Conservation (phyloP, 78 protist species). For the Pigoraptor vietnamica region DNA sequence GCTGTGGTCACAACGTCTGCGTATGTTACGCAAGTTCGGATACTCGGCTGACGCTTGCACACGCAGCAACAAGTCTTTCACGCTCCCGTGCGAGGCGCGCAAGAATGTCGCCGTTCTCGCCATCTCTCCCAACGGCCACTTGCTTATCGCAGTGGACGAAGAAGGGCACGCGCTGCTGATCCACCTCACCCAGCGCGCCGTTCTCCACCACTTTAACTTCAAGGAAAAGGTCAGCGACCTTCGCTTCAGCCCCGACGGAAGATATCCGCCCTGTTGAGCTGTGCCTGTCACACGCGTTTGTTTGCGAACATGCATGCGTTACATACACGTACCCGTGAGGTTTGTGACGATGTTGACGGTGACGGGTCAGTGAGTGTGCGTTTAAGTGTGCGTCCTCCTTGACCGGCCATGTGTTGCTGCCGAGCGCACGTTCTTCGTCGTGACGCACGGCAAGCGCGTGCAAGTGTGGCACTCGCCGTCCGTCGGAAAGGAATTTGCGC, state of each 20-base stretch:
- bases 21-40: neutral
- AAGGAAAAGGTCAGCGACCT: constrained; percentile 7
- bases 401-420: neutral
- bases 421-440: constrained; percentile 9
- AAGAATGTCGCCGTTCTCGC: constrained; percentile 52
- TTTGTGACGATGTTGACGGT: neutral
- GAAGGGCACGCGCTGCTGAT: constrained; percentile 46
- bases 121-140: constrained; percentile 68
- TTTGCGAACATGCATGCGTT: neutral
- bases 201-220: constrained; percentile 47
- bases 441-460: constrained; percentile 3
- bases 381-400: neutral
- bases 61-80: constrained; percentile 34
- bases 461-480: constrained; percentile 37
- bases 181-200: constrained; percentile 17
- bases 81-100: constrained; percentile 66
- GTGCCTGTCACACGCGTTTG: neutral
- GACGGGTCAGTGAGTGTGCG: neutral
- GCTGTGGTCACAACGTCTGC: neutral
- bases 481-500: constrained; percentile 15
- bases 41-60: no score
- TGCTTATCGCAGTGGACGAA: constrained; percentile 57
- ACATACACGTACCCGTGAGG: neutral
- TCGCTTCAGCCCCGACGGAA: constrained; percentile 56
- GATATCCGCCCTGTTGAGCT: neutral